Evolutionary conservation across 2,329 filamentous ascomycete genomes (phyloP), one percentile per base, ranked within the genome.

Genomic region (Thermomyces lanuginosus): DNA sequence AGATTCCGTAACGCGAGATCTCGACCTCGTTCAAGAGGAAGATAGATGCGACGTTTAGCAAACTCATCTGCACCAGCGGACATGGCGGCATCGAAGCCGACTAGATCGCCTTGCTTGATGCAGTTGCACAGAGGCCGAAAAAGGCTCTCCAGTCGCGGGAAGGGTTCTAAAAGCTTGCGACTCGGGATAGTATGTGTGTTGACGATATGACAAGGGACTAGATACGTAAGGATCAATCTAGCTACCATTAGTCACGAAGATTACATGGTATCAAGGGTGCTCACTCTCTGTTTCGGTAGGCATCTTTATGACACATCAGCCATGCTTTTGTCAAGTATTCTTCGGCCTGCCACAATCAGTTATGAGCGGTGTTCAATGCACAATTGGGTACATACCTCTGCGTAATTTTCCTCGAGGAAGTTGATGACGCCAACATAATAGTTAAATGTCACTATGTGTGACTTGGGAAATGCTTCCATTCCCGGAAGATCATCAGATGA

Each of bases 361-460:
- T 32, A 18, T 29, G 21, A 12, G 19, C 8, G 7, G n/a, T 8
- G 4, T 9, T 16, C 4, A 5, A n/a, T 13, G 8, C 5, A 10
- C 11, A 6, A 11, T 26, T 6, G 16, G 18, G 6, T n/a, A 34
- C 55, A 22, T 45, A 81, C 79, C 58, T 79, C 69, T 2, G 66
- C 60, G 44, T 98, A 98, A 45, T 93, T 82, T 48, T 98, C 91
- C 36, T 95, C 84, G 4, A 98, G 55, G 48, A 98, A 98, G 31
- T 74, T 69, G n/a, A 98, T 69, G 4, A 98, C 80, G 7, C 89
- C 89, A 38, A 84, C 72, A 48, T 93, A 95, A 55, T 93, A 98
- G 46, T 83, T 86, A 59, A 92, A 98, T 0, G 86, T 93, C 21
- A 93, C 84, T 36, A 82, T 72, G 45, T 98, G 89, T 3, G 84